Evolutionary conservation across 371 early-diverging fungal genomes (phyloP), one percentile per base, ranked within the genome.

Genomic region (Actinomucor elegans): DNA sequence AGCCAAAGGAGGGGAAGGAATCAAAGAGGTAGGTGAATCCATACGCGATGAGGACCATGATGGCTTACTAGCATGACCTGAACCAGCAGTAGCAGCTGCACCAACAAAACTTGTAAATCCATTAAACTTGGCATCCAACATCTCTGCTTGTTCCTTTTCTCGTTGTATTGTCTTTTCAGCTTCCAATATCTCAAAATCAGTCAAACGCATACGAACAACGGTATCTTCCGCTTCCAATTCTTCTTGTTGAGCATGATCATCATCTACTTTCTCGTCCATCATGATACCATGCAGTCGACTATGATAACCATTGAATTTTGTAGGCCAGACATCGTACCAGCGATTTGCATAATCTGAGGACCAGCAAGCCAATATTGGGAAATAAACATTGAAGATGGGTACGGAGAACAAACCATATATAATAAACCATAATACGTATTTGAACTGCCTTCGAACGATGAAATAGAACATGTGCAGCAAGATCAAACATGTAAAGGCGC

Each of bases 301-400:
- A 11, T 37, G 34, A 6, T 28, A 47, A 0, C 67, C 59, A 5
- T 41, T 34, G n/a, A 35, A 24, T 21, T 33, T 23, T 0, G 73
- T 73, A 1, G 73, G 73, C 75, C 75, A 78, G 2, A 73, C 64
- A 45, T 78, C 73, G 48, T 75, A 78, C 79, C 79, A 75, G 8
- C 52, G 59, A 2, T 66, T 57, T 8, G 67, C 63, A 56, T 67
- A 52, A 31, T 78, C 64, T 14, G 64, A 65, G n/a, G 59, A 52
- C 75, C 75, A 75, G 8, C 66, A 23, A 5, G 75, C 69, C 12
- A 71, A 37, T 7, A 78, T 15, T 4, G 79, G 79, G 24, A 75
- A 78, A 66, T 69, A 73, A 1, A 75, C 48, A 14, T 55, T 59
- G 56, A 71, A 78, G 2, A 78, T 46, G 1, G 79, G 79, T 2